A percentile compares a stretch with the other conserved stretches of the same genome.
phyloP scores from a whole-genome alignment of 306 rosid species.

The Begonia fuchsioides region DNA sequence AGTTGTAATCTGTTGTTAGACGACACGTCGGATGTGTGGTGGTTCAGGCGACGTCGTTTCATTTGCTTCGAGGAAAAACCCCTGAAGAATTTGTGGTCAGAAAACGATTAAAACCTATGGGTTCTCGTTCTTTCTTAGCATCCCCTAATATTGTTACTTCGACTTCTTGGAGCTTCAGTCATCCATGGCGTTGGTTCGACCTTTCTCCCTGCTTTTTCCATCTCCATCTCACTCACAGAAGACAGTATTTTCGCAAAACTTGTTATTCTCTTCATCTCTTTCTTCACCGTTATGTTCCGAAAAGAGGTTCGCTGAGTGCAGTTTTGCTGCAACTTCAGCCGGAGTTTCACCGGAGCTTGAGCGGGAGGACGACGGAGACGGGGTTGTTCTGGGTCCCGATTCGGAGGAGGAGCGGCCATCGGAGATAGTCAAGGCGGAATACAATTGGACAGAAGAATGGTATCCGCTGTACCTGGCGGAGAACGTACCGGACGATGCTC shows the following conservation, averaged over 20 bases:
- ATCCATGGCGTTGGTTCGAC: not conserved
- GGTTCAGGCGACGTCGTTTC: too few species aligned
- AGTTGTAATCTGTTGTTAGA: too few species aligned
- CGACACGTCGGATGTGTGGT: too few species aligned
- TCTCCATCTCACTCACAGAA: not conserved
- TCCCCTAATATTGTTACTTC: not conserved
- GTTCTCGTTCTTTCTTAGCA: not conserved
- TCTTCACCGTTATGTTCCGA: not conserved
- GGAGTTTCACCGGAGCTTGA: constrained; percentile 22
- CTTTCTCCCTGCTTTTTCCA: not conserved
- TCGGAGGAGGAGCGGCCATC: constrained; percentile 32
- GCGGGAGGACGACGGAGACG: constrained; percentile 18
- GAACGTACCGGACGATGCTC: constrained; percentile 74
- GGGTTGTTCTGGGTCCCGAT: constrained; percentile 34
- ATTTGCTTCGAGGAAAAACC: too few species aligned
- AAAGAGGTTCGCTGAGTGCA: constrained; percentile 14
- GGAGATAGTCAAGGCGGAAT: constrained; percentile 31
- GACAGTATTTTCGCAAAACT: not conserved
- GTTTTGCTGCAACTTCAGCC: constrained; percentile 27
- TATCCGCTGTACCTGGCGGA: constrained; percentile 69
- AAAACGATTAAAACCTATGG: not conserved
- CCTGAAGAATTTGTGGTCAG: too few species aligned
- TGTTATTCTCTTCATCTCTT: not conserved
- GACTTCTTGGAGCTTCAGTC: not conserved
- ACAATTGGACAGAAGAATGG: constrained; percentile 91